phyloP scores from a whole-genome alignment of 163 green algal species.

The Scenedesmus sp. region DNA sequence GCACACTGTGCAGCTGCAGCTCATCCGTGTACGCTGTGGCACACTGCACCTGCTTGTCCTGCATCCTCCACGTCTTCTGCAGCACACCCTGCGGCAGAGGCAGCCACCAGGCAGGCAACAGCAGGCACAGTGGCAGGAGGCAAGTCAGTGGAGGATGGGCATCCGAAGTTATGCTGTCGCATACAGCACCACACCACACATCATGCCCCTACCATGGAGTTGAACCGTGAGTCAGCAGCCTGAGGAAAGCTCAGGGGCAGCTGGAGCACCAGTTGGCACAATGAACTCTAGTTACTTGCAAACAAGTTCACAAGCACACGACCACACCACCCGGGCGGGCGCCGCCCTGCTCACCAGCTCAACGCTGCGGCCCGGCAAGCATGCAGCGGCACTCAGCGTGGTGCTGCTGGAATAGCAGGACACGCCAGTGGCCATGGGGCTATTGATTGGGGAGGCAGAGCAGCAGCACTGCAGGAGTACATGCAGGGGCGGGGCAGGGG shows the following conservation, averaged over 20 bases:
- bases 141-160: too few species aligned
- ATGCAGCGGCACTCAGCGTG: background rate
- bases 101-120: background rate
- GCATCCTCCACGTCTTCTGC: conserved; percentile 21
- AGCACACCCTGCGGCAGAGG: background rate
- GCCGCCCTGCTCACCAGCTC: background rate
- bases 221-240: too few species aligned
- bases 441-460: background rate
- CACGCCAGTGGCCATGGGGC: background rate
- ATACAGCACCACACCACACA: too few species aligned
- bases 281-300: too few species aligned
- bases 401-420: background rate
- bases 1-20: conserved; percentile 28
- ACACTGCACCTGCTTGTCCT: conserved; percentile 18
- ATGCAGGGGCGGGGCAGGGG: background rate
- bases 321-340: background rate
- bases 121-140: background rate
- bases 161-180: too few species aligned
- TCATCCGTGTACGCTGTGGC: background rate
- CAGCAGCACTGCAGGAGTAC: background rate
- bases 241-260: too few species aligned
- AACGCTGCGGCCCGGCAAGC: background rate
- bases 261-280: too few species aligned
- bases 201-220: too few species aligned
- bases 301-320: background rate